Base-by-base conservation (phyloP, 108 stramenopile species). In the Skeletonema costatum region DNA sequence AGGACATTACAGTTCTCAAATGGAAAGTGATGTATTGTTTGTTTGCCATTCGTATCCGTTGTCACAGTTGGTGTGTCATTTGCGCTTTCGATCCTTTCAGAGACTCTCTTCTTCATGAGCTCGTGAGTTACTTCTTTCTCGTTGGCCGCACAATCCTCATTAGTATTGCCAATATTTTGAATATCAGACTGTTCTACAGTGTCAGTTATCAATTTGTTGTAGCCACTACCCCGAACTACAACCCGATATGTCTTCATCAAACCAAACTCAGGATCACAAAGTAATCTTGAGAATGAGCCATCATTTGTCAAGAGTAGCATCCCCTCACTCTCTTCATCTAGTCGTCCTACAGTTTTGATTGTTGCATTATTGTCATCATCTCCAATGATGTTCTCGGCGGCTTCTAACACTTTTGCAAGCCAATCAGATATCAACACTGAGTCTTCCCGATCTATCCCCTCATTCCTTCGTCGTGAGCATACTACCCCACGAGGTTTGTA, bases 261-360 rank as follows among this genome's bases (percentile, higher is more conserved):
- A 11, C 77, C 77, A 66, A 78, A 78, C 42, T 71, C 70, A 31
- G 77, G 77, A 78, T 71, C 70, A 63, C 70, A 71, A 17, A 78
- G 70, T 63, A 78, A 53, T 44, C 77, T 51, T 4, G 70, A 71
- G 62, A 78, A 78, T 0, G 77, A 93, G 9, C 90, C 90, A 77
- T 89, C 88, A 59, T 89, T 91, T 12, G 92, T 93, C 14, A 93
- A 69, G 4, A 93, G 71, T 12, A 90, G 78, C 46, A 93, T 64
- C 35, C 92, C 92, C 74, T 90, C 90, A 11, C 90, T 87, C 2
- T 73, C 75, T 66, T 89, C 88, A 65, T 93, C 92, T 14, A 93
- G 66, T 66, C 90, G 70, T 33, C 92, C 90, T 62, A 93, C 84
- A 25, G 89, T 81, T 17, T 89, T 91, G 46, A 78, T 78, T 59